These are phyloP conservation scores for Teunomyces atbi DNA, from an alignment of 805 yeast genomes.

Conservation along the genomic window DNA sequence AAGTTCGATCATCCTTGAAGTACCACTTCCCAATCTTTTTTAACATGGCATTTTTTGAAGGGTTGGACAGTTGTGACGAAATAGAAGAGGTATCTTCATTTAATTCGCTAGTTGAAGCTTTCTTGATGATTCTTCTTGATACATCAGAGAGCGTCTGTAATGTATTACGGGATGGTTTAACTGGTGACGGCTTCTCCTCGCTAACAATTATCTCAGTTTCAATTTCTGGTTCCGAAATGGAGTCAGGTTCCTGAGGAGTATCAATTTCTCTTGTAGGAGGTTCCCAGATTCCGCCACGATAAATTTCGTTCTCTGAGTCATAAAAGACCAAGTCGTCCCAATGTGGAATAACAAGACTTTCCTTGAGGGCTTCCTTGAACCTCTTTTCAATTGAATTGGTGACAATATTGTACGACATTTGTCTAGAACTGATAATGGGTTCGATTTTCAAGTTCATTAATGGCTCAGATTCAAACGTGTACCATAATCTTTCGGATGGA, in stretches of 20 bases:
- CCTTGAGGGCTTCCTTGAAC: slow-evolving; percentile 74
- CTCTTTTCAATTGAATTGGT: slow-evolving; percentile 78
- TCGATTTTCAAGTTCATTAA: slow-evolving; percentile 71
- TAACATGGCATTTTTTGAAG: slow-evolving; percentile 34
- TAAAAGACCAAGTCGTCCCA: slow-evolving; percentile 85
- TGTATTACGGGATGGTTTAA: not conserved
- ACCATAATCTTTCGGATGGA: slow-evolving; percentile 91
- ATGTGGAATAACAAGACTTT: slow-evolving; percentile 77
- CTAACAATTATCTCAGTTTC: not conserved
- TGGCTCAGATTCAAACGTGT: slow-evolving; percentile 80
- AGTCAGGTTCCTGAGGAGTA: not conserved
- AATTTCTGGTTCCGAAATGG: slow-evolving; percentile 1
- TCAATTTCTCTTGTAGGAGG: slow-evolving; percentile 23
- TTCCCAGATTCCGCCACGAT: slow-evolving; percentile 95
- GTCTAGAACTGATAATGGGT: slow-evolving; percentile 87
- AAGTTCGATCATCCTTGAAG: slow-evolving; percentile 40
- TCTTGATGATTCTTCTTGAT: slow-evolving; percentile 18
- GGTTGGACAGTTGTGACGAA: not conserved
- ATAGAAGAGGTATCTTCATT: not conserved
- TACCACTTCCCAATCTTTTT: slow-evolving; percentile 72
- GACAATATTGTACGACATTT: slow-evolving; percentile 71
- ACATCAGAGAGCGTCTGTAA: slow-evolving; percentile 20
- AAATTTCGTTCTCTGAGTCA: slow-evolving; percentile 64
- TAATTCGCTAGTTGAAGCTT: not conserved
- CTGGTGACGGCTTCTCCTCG: not conserved